phyloP scores from a whole-genome alignment of 106 monocot genomes.

The Agapanthus africanus region DNA sequence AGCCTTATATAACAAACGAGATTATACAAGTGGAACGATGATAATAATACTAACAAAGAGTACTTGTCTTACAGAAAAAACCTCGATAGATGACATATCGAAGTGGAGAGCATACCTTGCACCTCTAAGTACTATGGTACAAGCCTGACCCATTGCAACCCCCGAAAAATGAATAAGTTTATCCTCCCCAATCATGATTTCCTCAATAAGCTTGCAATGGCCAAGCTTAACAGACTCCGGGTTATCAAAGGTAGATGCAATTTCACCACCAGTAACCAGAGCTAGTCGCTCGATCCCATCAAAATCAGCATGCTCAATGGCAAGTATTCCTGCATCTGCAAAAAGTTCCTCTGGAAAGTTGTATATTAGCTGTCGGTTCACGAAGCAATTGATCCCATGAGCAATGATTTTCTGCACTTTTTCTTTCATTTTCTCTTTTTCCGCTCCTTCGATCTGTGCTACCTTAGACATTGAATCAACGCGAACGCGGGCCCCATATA shows the following conservation, averaged over 20 bases:
- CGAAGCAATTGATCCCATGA: conserved; percentile 98
- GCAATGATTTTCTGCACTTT: conserved; percentile 94
- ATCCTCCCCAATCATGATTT: conserved; percentile 99
- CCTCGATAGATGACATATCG: background rate
- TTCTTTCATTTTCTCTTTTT: conserved; percentile 95
- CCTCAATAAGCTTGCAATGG: conserved; percentile 92
- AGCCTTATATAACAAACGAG: too few relatives aligned
- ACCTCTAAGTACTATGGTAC: conserved; percentile 90
- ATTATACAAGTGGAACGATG: too few relatives aligned
- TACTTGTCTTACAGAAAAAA: background rate
- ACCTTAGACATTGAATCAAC: conserved; percentile 97
- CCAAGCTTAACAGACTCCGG: conserved; percentile 98
- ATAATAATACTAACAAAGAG: too few relatives aligned
- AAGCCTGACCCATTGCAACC: conserved; percentile 92
- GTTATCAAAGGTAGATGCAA: conserved; percentile 95
- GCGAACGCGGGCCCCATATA: conserved; percentile 96
- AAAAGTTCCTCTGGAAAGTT: conserved; percentile 98
- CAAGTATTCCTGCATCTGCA: conserved; percentile 94
- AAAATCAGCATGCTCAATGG: conserved; percentile 99
- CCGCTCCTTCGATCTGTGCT: conserved; percentile 85
- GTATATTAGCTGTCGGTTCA: conserved; percentile 92
- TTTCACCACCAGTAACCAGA: conserved; percentile 93
- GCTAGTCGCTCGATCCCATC: conserved; percentile 95
- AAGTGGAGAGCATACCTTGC: conserved; percentile 55
- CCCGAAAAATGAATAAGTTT: conserved; percentile 92